Evolutionary conservation across 1,284 basidiomycete genomes (phyloP).

Genomic region (Microbotryum scabiosae): DNA sequence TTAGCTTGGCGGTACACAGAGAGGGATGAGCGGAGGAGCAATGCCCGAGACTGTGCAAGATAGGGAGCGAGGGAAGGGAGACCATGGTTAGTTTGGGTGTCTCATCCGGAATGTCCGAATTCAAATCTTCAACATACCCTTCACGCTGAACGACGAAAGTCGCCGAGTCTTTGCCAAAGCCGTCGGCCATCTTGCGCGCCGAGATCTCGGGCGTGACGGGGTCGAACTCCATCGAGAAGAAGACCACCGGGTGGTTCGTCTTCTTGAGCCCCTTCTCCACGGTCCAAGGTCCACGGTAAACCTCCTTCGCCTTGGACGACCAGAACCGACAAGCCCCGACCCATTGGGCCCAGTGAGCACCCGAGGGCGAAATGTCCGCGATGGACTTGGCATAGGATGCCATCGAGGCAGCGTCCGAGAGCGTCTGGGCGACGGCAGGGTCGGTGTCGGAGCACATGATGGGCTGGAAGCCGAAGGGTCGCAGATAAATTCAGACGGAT

Average conservation of each 20-base stretch:
- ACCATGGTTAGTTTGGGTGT: too few species aligned
- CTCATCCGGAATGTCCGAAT: too few species aligned
- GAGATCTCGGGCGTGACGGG: slow-evolving; percentile 31
- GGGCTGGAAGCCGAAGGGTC: background rate
- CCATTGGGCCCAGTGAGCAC: slow-evolving; percentile 26
- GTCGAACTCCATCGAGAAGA: slow-evolving; percentile 29
- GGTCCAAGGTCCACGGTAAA: slow-evolving; percentile 27
- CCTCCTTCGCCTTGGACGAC: slow-evolving; percentile 31
- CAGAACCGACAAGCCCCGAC: slow-evolving; percentile 17
- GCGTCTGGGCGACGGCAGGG: background rate
- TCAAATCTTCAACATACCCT: slow-evolving; percentile 9
- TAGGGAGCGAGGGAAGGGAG: background rate
- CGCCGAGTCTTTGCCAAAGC: slow-evolving; percentile 27
- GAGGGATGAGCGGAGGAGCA: slow-evolving; percentile 31
- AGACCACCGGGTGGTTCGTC: slow-evolving; percentile 28
- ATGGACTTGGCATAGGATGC: slow-evolving; percentile 14
- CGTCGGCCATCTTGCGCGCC: slow-evolving; percentile 23
- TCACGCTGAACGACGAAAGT: slow-evolving; percentile 25
- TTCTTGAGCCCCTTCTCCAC: slow-evolving; percentile 24
- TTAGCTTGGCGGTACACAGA: slow-evolving; percentile 26
- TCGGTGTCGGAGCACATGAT: slow-evolving; percentile 30
- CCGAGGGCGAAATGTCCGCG: slow-evolving; percentile 28
- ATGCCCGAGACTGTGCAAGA: slow-evolving; percentile 25
- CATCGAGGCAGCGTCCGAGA: background rate
- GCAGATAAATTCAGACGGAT: background rate